These are phyloP conservation scores for Rubroshorea leprosula DNA, from an alignment of 345 rosid species.

Conservation along the genomic window DNA sequence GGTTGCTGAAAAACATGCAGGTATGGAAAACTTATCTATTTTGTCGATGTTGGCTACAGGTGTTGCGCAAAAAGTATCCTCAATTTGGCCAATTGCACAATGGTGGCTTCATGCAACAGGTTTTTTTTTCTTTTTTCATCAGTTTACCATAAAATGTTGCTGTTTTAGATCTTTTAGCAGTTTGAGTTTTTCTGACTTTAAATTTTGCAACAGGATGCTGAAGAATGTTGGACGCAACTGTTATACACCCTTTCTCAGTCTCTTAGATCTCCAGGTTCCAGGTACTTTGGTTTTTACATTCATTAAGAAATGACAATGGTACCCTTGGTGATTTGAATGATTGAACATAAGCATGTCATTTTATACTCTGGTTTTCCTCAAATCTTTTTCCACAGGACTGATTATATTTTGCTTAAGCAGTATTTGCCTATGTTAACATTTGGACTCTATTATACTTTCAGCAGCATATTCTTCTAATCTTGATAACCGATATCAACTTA, in stretches of 20 bases:
- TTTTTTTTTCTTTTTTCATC: slow-evolving; percentile 12
- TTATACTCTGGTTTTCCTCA: not conserved
- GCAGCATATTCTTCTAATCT: not conserved
- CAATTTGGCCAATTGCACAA: slow-evolving; percentile 92
- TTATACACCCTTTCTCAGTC: slow-evolving; percentile 89
- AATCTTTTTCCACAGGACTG: not conserved
- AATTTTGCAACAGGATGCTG: slow-evolving; percentile 73
- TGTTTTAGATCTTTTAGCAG: slow-evolving; percentile 2
- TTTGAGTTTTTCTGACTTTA: slow-evolving; percentile 13
- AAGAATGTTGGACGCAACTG: slow-evolving; percentile 98
- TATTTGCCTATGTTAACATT: not conserved
- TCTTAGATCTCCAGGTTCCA: slow-evolving; percentile 52
- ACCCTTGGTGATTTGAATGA: not conserved
- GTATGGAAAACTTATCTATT: not conserved
- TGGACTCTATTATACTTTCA: not conserved
- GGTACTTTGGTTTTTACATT: slow-evolving; percentile 26
- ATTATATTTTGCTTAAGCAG: slow-evolving; percentile 6
- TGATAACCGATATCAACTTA: not conserved
- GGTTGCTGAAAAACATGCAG: not conserved
- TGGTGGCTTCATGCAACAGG: slow-evolving; percentile 97
- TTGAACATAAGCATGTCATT: not conserved
- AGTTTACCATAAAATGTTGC: slow-evolving; percentile 3
- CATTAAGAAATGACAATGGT: not conserved
- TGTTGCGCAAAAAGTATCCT: slow-evolving; percentile 85
- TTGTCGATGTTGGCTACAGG: slow-evolving; percentile 37